Evolutionary conservation across 129 eudicot species (phyloP).

Genomic region (Scalesia atractyloides): DNA sequence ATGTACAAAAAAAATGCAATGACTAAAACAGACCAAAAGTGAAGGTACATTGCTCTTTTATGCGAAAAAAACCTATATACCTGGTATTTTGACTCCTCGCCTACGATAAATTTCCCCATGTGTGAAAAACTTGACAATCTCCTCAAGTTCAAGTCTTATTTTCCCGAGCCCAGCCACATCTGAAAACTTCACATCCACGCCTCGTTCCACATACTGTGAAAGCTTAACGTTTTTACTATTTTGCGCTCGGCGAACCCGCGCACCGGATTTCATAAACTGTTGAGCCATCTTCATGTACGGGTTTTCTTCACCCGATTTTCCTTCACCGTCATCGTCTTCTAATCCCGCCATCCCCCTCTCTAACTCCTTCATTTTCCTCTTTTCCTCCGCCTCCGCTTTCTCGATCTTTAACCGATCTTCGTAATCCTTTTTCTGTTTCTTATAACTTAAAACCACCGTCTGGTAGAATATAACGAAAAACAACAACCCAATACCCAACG

Average conservation of each 20-base stretch:
- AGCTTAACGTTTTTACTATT: slow-evolving; percentile 37
- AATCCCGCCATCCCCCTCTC: slow-evolving; percentile 67
- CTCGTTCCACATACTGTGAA: slow-evolving; percentile 79
- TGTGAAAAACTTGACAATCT: slow-evolving; percentile 91
- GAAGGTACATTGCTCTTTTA: neutral
- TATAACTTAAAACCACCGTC: slow-evolving; percentile 72
- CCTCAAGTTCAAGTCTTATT: slow-evolving; percentile 90
- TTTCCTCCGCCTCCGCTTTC: slow-evolving; percentile 86
- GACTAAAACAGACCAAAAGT: neutral
- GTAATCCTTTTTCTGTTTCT: slow-evolving; percentile 74
- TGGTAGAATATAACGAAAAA: slow-evolving; percentile 73
- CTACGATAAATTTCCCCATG: slow-evolving; percentile 95
- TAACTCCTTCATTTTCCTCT: slow-evolving; percentile 64
- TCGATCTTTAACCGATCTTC: slow-evolving; percentile 87
- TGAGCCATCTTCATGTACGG: slow-evolving; percentile 79
- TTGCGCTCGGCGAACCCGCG: slow-evolving; percentile 76
- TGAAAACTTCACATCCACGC: slow-evolving; percentile 84
- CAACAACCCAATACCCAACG: slow-evolving; percentile 52
- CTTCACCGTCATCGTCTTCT: slow-evolving; percentile 59
- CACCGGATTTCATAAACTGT: slow-evolving; percentile 94
- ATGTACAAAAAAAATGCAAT: neutral
- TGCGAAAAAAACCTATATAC: slow-evolving; percentile 31
- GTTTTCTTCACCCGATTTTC: slow-evolving; percentile 58
- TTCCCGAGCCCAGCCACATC: slow-evolving; percentile 99
- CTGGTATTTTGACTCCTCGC: slow-evolving; percentile 96